These are phyloP conservation scores for Plasmodium fragile DNA, from an alignment of 169 alveolate species.

Conservation along the genomic window DNA sequence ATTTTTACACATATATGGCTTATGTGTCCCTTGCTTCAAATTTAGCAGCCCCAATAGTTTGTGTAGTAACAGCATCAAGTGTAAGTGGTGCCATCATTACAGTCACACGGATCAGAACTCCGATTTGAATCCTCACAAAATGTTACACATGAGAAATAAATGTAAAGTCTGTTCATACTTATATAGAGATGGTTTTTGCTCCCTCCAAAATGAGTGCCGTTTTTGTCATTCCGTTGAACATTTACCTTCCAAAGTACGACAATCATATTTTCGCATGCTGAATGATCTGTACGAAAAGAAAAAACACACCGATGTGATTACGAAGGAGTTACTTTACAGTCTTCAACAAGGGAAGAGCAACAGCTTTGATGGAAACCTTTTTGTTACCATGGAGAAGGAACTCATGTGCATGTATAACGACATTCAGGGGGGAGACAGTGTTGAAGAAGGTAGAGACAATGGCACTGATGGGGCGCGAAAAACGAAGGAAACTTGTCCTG, in stretches of 20 bases:
- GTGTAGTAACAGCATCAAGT: slow-evolving; percentile 1
- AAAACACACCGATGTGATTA: neutral
- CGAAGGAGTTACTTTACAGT: neutral
- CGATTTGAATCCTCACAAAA: slow-evolving; percentile 12
- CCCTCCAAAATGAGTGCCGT: slow-evolving; percentile 6
- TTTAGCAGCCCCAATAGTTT: neutral
- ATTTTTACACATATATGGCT: slow-evolving; percentile 24
- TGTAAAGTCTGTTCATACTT: slow-evolving; percentile 46
- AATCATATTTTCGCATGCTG: neutral
- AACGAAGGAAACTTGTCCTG: neutral
- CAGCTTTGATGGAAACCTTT: neutral
- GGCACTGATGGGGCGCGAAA: neutral
- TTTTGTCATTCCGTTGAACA: slow-evolving; percentile 52
- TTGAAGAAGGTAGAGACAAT: neutral
- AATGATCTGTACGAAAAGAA: slow-evolving; percentile 12
- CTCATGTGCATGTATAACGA: neutral
- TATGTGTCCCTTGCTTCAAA: slow-evolving; percentile 49
- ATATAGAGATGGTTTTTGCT: slow-evolving; percentile 19
- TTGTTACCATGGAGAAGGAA: neutral
- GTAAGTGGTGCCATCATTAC: slow-evolving; percentile 59
- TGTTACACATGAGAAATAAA: slow-evolving; percentile 31
- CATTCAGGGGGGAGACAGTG: neutral
- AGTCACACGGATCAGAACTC: slow-evolving; percentile 12
- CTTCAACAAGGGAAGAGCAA: neutral
- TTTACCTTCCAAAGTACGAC: neutral